Evolutionary conservation across 192 early-diverging fungal species (phyloP).

Genomic region (Mortierella claussenii): DNA sequence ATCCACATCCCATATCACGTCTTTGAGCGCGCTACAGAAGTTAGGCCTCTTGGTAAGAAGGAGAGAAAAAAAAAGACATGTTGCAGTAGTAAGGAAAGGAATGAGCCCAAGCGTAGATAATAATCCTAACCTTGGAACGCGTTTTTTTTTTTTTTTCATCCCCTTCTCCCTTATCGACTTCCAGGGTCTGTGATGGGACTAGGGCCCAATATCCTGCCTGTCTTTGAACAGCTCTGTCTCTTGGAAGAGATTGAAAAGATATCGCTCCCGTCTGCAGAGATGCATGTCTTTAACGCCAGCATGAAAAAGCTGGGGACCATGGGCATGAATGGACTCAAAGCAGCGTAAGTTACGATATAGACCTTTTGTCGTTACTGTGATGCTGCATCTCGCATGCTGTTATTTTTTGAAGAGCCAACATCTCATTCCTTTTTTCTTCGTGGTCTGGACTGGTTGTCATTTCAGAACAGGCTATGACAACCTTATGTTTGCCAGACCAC

Average conservation of each 20-base stretch:
- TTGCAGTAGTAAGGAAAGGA: no score
- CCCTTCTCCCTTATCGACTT: no score
- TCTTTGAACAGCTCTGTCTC: slow-evolving; percentile 24
- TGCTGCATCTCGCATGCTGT: no score
- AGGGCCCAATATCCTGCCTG: background rate
- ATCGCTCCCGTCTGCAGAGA: background rate
- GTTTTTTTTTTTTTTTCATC: no score
- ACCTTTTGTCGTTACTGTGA: background rate
- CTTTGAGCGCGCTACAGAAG: background rate
- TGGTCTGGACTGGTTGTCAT: no score
- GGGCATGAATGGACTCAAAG: background rate
- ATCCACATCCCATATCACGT: slow-evolving; percentile 4
- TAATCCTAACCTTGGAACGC: no score
- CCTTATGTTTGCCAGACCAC: slow-evolving; percentile 7
- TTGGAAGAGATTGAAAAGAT: slow-evolving; percentile 8
- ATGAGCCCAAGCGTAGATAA: no score
- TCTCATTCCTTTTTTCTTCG: background rate
- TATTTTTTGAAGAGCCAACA: slow-evolving; percentile 3
- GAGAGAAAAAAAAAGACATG: no score
- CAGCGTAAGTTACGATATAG: background rate
- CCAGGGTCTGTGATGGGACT: background rate
- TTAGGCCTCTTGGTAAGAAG: slow-evolving; percentile 6
- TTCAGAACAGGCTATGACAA: slow-evolving; percentile 14
- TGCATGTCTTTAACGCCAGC: background rate
- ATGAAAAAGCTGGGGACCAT: slow-evolving; percentile 11